Conservation (phyloP, 495 filamentous ascomycete species). For the Penicillium maclennaniae region DNA sequence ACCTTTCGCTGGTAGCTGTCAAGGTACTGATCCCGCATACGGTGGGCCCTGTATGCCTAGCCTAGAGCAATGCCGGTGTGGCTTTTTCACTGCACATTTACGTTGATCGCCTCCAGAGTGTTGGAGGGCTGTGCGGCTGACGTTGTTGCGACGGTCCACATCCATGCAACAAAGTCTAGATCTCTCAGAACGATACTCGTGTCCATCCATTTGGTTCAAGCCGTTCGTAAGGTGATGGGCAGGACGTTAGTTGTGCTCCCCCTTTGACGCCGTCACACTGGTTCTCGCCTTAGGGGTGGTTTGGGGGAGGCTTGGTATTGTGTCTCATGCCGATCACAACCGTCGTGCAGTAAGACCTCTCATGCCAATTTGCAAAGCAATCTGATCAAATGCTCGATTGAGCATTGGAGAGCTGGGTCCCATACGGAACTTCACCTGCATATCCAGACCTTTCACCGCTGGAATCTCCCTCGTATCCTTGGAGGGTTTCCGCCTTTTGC, state of each 20-base stretch:
- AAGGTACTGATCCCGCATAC: background rate
- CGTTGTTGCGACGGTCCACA: constrained; percentile 11
- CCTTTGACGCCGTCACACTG: background rate
- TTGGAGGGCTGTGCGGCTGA: background rate
- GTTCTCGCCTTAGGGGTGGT: background rate
- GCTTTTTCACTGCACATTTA: background rate
- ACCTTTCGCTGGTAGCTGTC: constrained; percentile 1
- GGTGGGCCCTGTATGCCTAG: background rate
- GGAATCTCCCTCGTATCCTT: background rate
- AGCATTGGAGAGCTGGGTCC: background rate
- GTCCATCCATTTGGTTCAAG: constrained; percentile 14
- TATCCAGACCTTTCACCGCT: constrained; percentile 5
- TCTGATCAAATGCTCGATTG: background rate
- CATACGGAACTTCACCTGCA: background rate
- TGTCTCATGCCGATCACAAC: background rate
- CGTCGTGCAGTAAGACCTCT: background rate
- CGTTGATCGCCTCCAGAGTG: constrained; percentile 6
- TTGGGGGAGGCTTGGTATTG: background rate
- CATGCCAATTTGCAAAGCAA: background rate
- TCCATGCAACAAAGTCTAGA: constrained; percentile 15
- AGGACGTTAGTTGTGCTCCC: background rate
- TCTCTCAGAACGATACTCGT: constrained; percentile 15
- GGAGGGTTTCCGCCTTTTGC: background rate
- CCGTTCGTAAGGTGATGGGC: background rate
- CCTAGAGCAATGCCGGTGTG: constrained; percentile 7